Conservation (phyloP, 306 rosid species). For the Cicer cuneatum region DNA sequence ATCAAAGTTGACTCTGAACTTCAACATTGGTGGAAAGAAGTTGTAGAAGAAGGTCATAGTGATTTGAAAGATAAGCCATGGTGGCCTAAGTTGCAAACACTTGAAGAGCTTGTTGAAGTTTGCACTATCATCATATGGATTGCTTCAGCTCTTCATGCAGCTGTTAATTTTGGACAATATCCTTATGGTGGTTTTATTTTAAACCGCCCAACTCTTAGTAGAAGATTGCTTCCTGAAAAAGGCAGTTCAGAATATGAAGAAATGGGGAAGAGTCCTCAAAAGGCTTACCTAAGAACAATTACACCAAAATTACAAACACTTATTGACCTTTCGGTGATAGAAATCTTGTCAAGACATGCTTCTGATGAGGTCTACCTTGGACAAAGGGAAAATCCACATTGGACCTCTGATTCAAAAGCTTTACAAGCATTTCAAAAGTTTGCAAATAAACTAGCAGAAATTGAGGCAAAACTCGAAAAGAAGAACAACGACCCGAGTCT, state of each 20-base stretch:
- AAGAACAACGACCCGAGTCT: slow-evolving; percentile 40
- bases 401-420: slow-evolving; percentile 67
- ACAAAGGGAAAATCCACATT: slow-evolving; percentile 59
- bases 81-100: slow-evolving; percentile 79
- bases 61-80: slow-evolving; percentile 72
- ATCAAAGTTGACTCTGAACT: slow-evolving; percentile 62
- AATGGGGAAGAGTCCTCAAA: slow-evolving; percentile 58
- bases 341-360: slow-evolving; percentile 74
- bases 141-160: slow-evolving; percentile 80
- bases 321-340: slow-evolving; percentile 68
- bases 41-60: slow-evolving; percentile 65
- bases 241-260: slow-evolving; percentile 61
- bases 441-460: slow-evolving; percentile 54
- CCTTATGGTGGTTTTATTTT: slow-evolving; percentile 71
- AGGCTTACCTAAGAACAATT: slow-evolving; percentile 67
- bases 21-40: slow-evolving; percentile 85
- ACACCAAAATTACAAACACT: slow-evolving; percentile 58
- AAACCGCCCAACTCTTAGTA: slow-evolving; percentile 64
- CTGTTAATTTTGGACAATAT: slow-evolving; percentile 80
- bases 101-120: slow-evolving; percentile 56
- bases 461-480: slow-evolving; percentile 23
- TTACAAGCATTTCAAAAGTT: slow-evolving; percentile 61
- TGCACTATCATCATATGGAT: slow-evolving; percentile 74
- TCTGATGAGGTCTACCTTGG: slow-evolving; percentile 84
- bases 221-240: slow-evolving; percentile 61